Percentiles rank a stretch among this genome's conserved stretches.
Evolutionary conservation across 169 alveolate species (phyloP).

Genomic region (Eimeria mitis): DNA sequence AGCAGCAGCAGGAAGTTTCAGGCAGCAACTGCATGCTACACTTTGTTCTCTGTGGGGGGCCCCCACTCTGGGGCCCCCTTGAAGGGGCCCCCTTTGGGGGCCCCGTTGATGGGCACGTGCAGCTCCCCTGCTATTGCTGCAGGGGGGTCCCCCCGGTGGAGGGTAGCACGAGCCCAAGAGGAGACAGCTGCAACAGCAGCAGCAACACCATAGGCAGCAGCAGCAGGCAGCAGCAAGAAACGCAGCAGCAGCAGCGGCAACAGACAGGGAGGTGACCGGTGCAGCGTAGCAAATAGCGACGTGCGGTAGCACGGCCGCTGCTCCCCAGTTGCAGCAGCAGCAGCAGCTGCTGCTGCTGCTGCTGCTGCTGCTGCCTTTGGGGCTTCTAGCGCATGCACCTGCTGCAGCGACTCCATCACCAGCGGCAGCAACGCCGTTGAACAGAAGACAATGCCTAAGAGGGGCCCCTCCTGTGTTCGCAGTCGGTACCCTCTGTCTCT

Average conservation of each 20-base stretch:
- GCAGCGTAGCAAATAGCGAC: conserved; percentile 15
- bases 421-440: conserved; percentile 65
- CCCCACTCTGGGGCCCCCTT: conserved; percentile 30
- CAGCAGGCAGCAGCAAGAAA: conserved; percentile 55
- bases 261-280: conserved; percentile 60
- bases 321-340: not conserved
- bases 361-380: conserved; percentile 28
- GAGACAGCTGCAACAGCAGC: conserved; percentile 19
- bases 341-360: conserved; percentile 9
- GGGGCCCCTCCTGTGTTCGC: not conserved
- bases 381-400: conserved; percentile 53
- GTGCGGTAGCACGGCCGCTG: not conserved
- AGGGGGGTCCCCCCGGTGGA: conserved; percentile 57
- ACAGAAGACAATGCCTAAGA: not conserved
- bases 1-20: not conserved
- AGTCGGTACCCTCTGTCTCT: not conserved
- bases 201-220: conserved; percentile 42
- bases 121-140: conserved; percentile 51
- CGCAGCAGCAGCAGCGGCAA: conserved; percentile 61
- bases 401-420: conserved; percentile 51
- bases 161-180: not conserved
- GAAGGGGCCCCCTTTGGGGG: conserved; percentile 10
- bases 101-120: conserved; percentile 33
- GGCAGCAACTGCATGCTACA: not conserved
- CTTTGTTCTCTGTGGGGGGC: conserved; percentile 2